These are phyloP conservation scores for Cercospora sp. DNA, from an alignment of 2,329 filamentous ascomycete species.

Conservation along the genomic window DNA sequence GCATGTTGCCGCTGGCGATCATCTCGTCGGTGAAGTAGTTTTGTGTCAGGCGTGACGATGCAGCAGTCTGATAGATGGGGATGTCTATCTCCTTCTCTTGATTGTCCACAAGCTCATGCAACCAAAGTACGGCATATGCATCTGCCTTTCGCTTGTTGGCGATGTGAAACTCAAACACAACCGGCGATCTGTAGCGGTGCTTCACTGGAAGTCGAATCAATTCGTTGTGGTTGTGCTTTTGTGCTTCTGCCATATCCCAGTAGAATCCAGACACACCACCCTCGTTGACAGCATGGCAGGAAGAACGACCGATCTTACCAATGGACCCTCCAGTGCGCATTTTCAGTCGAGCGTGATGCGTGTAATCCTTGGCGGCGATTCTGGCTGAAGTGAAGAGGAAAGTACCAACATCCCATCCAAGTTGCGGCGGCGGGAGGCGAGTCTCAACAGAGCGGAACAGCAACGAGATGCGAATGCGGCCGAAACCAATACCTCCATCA, in stretches of 20 bases:
- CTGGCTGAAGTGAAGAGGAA: slow-evolving; percentile 79
- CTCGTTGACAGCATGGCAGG: slow-evolving; percentile 61
- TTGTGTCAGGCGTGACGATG: slow-evolving; percentile 74
- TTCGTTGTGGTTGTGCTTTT: slow-evolving; percentile 44
- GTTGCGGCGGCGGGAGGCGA: slow-evolving; percentile 75
- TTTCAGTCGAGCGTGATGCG: slow-evolving; percentile 65
- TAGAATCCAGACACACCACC: slow-evolving; percentile 55
- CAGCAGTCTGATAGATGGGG: slow-evolving; percentile 85
- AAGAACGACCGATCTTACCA: slow-evolving; percentile 64
- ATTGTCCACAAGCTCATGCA: slow-evolving; percentile 79
- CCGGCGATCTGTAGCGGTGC: slow-evolving; percentile 82
- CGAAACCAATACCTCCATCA: slow-evolving; percentile 87
- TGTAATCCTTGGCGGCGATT: slow-evolving; percentile 65
- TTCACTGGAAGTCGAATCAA: slow-evolving; percentile 80
- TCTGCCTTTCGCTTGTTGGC: slow-evolving; percentile 68
- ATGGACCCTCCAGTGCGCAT: slow-evolving; percentile 82
- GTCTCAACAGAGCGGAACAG: slow-evolving; percentile 89
- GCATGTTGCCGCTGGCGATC: slow-evolving; percentile 57
- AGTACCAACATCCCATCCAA: slow-evolving; percentile 94
- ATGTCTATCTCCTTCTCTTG: slow-evolving; percentile 76
- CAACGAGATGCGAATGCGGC: slow-evolving; percentile 81
- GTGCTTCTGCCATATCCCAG: slow-evolving; percentile 53
- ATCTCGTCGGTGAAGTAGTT: slow-evolving; percentile 89
- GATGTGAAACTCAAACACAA: slow-evolving; percentile 83
- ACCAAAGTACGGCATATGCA: slow-evolving; percentile 80